Evolutionary conservation across 2,329 filamentous ascomycete species (phyloP).

Genomic region (Elsinoe ampelina): DNA sequence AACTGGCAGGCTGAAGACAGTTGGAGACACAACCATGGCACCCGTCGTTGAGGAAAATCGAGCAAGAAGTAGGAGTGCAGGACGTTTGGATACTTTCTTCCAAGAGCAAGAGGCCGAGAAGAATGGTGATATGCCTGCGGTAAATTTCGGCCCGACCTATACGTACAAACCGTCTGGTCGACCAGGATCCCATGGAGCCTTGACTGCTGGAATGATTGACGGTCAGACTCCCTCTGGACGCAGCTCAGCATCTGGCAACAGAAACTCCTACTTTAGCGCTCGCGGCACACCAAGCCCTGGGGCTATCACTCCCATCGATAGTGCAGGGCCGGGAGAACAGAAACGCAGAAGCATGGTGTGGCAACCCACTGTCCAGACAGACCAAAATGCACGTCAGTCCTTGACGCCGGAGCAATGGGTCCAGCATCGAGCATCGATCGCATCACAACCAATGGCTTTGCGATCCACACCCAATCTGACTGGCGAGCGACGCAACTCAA

Average conservation of each 20-base stretch:
- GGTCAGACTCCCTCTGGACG: slow-evolving; percentile 19
- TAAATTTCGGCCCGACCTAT: slow-evolving; percentile 81
- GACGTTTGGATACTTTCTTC: slow-evolving; percentile 24
- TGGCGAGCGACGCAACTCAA: slow-evolving; percentile 36
- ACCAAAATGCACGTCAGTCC: slow-evolving; percentile 39
- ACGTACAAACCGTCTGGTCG: slow-evolving; percentile 52
- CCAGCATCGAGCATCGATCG: slow-evolving; percentile 58
- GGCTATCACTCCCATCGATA: slow-evolving; percentile 17
- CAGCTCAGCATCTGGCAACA: slow-evolving; percentile 19
- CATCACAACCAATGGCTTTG: slow-evolving; percentile 41
- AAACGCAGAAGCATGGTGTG: slow-evolving; percentile 61
- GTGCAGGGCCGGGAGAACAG: slow-evolving; percentile 32
- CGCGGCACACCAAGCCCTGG: slow-evolving; percentile 21
- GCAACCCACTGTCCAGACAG: slow-evolving; percentile 55
- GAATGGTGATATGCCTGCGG: slow-evolving; percentile 48
- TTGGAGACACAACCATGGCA: slow-evolving; percentile 48
- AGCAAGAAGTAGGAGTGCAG: slow-evolving; percentile 23
- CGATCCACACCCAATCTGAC: slow-evolving; percentile 41
- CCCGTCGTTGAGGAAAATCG: slow-evolving; percentile 38
- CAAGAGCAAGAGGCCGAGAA: slow-evolving; percentile 32
- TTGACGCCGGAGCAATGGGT: slow-evolving; percentile 77
- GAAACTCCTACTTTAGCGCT: slow-evolving; percentile 28
- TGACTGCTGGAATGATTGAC: slow-evolving; percentile 29
- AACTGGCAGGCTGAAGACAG: slow-evolving; percentile 70
- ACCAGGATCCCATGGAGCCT: slow-evolving; percentile 47